Percentiles rank a stretch among this genome's conserved stretches.
These are phyloP conservation scores for Penicillium silybi DNA, from an alignment of 495 filamentous ascomycete species.

Conservation along the genomic window DNA sequence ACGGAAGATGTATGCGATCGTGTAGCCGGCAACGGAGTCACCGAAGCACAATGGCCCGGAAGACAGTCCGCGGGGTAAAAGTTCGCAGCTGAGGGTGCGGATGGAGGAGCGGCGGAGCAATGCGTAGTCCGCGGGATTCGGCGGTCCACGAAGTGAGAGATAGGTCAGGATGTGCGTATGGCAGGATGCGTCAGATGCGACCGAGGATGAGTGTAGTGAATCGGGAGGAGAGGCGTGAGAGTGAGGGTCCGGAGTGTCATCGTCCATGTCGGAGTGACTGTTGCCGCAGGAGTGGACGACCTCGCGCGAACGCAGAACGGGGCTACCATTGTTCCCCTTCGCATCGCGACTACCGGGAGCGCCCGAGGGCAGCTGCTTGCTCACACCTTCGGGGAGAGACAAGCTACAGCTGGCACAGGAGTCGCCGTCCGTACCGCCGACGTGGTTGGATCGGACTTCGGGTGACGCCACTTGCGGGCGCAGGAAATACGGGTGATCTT, in stretches of 20 bases:
- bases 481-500: slow-evolving; percentile 45
- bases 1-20: slow-evolving; percentile 89
- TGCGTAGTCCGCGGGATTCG: slow-evolving; percentile 72
- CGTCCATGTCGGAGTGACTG: slow-evolving; percentile 38
- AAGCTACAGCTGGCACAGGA: slow-evolving; percentile 59
- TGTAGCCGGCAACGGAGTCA: slow-evolving; percentile 76
- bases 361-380: slow-evolving; percentile 50
- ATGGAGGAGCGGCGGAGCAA: slow-evolving; percentile 81
- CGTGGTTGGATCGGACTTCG: slow-evolving; percentile 28
- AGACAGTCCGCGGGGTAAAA: slow-evolving; percentile 69
- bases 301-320: slow-evolving; percentile 54
- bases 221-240: slow-evolving; percentile 40
- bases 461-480: slow-evolving; percentile 31
- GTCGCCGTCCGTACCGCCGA: slow-evolving; percentile 39
- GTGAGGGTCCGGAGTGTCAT: slow-evolving; percentile 34
- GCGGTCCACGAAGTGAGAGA: slow-evolving; percentile 76
- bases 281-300: slow-evolving; percentile 44
- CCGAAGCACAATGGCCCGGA: slow-evolving; percentile 85
- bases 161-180: slow-evolving; percentile 85
- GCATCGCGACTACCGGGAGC: slow-evolving; percentile 49
- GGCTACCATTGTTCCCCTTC: slow-evolving; percentile 49
- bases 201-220: slow-evolving; percentile 43
- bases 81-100: slow-evolving; percentile 81
- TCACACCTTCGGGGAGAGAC: slow-evolving; percentile 50
- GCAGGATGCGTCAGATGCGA: slow-evolving; percentile 44